Conservation (phyloP, 768 basidiomycete species). For the Wakefieldia striispora region DNA sequence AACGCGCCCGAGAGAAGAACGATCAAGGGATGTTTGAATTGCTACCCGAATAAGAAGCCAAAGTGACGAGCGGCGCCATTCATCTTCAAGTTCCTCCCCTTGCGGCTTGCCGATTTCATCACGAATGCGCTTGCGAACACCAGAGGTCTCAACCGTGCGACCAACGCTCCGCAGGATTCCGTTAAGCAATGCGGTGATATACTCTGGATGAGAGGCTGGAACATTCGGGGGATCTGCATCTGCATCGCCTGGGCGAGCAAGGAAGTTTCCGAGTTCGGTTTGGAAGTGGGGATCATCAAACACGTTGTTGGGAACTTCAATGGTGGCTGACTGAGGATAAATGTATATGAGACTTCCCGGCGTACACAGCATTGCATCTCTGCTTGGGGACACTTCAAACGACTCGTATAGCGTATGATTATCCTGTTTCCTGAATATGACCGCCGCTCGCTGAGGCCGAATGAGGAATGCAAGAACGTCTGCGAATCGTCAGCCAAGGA, state of each 20-base stretch:
- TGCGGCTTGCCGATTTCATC: constrained; percentile 3
- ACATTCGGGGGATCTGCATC: constrained; percentile 8
- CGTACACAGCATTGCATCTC: constrained; percentile 31
- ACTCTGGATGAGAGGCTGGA: constrained; percentile 31
- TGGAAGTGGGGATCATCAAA: constrained; percentile 32
- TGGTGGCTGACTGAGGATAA: constrained; percentile 43
- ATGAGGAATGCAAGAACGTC: constrained; percentile 40
- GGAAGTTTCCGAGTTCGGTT: constrained; percentile 35
- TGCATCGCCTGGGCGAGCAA: constrained; percentile 31
- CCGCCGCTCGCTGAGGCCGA: constrained; percentile 44
- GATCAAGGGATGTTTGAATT: constrained; percentile 30
- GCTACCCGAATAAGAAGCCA: constrained; percentile 36
- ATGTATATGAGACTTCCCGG: constrained; percentile 40
- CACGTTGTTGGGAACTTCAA: constrained; percentile 30
- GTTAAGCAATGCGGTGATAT: constrained; percentile 44
- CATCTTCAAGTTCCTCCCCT: too few relatives aligned
- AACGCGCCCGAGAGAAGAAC: background rate
- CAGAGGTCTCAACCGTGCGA: constrained; percentile 12
- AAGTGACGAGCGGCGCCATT: constrained; percentile 34
- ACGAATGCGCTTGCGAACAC: constrained; percentile 1
- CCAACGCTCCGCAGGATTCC: constrained; percentile 41
- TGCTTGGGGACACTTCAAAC: constrained; percentile 41
- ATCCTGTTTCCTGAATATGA: constrained; percentile 35
- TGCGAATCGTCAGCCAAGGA: constrained; percentile 11
- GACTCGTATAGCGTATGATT: constrained; percentile 37